Evolutionary conservation across 2,329 filamentous ascomycete species (phyloP).

Genomic region (Periconia digitata): DNA sequence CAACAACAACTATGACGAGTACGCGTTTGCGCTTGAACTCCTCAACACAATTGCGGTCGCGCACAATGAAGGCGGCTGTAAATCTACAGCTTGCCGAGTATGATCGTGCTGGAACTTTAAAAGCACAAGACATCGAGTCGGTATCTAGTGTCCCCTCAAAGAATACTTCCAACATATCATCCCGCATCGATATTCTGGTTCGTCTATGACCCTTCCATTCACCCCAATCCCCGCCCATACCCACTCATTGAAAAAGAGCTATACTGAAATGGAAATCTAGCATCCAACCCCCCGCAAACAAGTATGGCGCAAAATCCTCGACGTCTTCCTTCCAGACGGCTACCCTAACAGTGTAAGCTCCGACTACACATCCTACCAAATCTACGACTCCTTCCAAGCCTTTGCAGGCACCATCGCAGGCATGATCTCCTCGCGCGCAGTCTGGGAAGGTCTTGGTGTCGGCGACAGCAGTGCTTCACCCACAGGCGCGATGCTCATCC

Average conservation of each 20-base stretch:
- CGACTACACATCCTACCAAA: conserved; percentile 1
- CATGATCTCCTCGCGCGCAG: not conserved
- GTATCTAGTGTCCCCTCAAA: too few species aligned
- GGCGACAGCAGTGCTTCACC: conserved; percentile 1
- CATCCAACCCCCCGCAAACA: not conserved
- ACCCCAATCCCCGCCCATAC: not conserved
- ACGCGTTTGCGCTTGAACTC: too few species aligned
- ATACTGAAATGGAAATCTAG: too few species aligned
- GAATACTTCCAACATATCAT: not conserved
- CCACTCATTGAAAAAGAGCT: not conserved
- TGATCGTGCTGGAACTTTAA: not conserved
- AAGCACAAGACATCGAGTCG: not conserved
- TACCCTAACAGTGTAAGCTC: not conserved
- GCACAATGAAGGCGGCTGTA: not conserved
- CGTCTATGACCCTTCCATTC: not conserved
- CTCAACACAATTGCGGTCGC: conserved; percentile 10
- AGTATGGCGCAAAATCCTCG: not conserved
- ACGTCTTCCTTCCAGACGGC: not conserved
- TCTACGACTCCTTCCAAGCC: conserved; percentile 1
- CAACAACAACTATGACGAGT: conserved; percentile 14
- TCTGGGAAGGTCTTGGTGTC: conserved; percentile 4
- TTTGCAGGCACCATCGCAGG: conserved; percentile 1
- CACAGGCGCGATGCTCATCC: conserved; percentile 2
- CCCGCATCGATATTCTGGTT: not conserved
- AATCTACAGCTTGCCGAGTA: not conserved